Evolutionary conservation across 192 early-diverging fungal species (phyloP).

Genomic region (Dimargaris verticillata): DNA sequence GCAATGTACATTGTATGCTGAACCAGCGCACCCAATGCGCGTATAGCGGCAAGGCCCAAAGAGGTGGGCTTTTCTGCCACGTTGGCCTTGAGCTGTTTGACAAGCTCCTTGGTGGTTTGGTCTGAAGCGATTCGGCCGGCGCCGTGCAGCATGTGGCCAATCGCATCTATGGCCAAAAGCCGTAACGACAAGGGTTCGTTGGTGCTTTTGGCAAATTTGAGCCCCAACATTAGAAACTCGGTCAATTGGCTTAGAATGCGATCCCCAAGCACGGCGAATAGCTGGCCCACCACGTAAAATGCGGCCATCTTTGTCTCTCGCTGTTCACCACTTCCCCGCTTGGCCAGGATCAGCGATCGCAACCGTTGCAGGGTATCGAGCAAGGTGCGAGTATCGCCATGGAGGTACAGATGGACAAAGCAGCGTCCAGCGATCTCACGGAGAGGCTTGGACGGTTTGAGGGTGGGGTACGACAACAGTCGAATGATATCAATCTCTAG

Average conservation of each 20-base stretch:
- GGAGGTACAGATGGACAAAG: conserved; percentile 47
- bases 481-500: conserved; percentile 62
- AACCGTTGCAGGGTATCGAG: conserved; percentile 60
- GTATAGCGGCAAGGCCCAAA: conserved; percentile 18
- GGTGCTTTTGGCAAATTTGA: conserved; percentile 13
- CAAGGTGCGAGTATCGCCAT: conserved; percentile 56
- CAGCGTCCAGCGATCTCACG: conserved; percentile 52
- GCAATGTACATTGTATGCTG: conserved; percentile 14
- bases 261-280: conserved; percentile 56
- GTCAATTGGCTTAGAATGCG: conserved; percentile 27
- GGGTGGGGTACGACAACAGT: conserved; percentile 39
- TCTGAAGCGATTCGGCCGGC: conserved; percentile 54
- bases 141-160: conserved; percentile 47
- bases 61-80: conserved; percentile 49
- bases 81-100: conserved; percentile 42
- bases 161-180: conserved; percentile 47
- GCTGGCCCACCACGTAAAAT: conserved; percentile 51
- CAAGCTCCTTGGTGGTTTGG: conserved; percentile 47
- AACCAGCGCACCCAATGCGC: conserved; percentile 16
- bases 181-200: conserved; percentile 35
- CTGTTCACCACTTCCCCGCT: conserved; percentile 32
- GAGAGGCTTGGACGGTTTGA: conserved; percentile 48
- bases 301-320: conserved; percentile 27
- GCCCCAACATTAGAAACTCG: conserved; percentile 18
- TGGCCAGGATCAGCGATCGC: conserved; percentile 35